A percentile compares a stretch with the other conserved stretches of the same genome.
phyloP scores from a whole-genome alignment of 2,329 filamentous ascomycete genomes.

The Pseudophaeomoniella oleicola region DNA sequence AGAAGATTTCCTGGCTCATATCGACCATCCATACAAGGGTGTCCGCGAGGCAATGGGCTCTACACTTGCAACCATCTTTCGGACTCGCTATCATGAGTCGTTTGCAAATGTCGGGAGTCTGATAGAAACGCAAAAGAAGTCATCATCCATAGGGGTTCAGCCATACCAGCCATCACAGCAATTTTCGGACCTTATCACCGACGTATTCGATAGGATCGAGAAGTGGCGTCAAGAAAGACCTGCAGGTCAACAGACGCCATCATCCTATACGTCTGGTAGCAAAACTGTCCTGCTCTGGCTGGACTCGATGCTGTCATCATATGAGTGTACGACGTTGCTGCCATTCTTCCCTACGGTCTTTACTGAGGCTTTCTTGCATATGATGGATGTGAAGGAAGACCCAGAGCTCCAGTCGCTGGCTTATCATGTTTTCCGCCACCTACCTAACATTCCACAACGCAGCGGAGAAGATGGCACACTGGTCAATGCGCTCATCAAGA shows the following conservation, averaged over 20 bases:
- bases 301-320: slow-evolving; percentile 75
- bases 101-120: slow-evolving; percentile 66
- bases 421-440: slow-evolving; percentile 91
- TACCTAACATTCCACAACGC: slow-evolving; percentile 88
- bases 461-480: slow-evolving; percentile 73
- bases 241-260: slow-evolving; percentile 83
- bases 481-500: slow-evolving; percentile 71
- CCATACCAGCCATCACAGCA: slow-evolving; percentile 69
- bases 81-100: slow-evolving; percentile 86
- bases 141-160: slow-evolving; percentile 68
- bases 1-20: slow-evolving; percentile 74
- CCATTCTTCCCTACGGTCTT: slow-evolving; percentile 83
- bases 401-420: slow-evolving; percentile 86
- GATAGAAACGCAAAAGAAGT: slow-evolving; percentile 61
- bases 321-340: slow-evolving; percentile 82
- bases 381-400: slow-evolving; percentile 99
- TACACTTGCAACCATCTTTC: slow-evolving; percentile 75
- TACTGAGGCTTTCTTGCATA: slow-evolving; percentile 86
- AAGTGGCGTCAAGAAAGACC: slow-evolving; percentile 72
- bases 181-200: slow-evolving; percentile 55
- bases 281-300: slow-evolving; percentile 96
- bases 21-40: slow-evolving; percentile 95
- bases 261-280: slow-evolving; percentile 85
- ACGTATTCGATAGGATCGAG: slow-evolving; percentile 68
- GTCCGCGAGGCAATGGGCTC: slow-evolving; percentile 90